Evolutionary conservation across 208 protist species (phyloP).

Genomic region (Leishmania mexicana): DNA sequence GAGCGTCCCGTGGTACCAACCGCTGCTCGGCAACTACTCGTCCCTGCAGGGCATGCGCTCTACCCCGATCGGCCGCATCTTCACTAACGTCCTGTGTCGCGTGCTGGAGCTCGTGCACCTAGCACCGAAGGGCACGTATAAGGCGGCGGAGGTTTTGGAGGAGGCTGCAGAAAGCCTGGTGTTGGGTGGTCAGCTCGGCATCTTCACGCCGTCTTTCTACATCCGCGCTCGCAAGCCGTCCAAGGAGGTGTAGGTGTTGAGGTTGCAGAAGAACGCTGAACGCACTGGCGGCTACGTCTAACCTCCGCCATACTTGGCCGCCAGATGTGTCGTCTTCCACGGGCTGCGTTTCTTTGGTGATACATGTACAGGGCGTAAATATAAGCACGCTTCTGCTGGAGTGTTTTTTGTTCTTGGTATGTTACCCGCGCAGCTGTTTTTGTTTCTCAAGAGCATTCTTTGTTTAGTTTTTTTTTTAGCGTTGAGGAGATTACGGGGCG

Average conservation of each 20-base stretch:
- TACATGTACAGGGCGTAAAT: not conserved
- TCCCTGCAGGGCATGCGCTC: constrained; percentile 73
- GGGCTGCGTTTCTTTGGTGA: not conserved
- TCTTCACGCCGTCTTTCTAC: constrained; percentile 95
- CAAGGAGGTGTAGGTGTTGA: not conserved
- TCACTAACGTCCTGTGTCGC: constrained; percentile 82
- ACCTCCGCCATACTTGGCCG: not conserved
- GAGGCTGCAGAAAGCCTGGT: constrained; percentile 90
- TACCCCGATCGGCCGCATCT: constrained; percentile 82
- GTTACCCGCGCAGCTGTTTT: not conserved
- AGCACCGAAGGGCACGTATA: constrained; percentile 78
- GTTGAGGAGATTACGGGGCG: not conserved
- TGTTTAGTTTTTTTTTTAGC: too few relatives aligned
- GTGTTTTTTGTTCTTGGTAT: not conserved
- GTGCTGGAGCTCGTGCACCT: constrained; percentile 75
- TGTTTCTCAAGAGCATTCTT: not conserved
- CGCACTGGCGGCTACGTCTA: not conserved
- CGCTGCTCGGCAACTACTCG: constrained; percentile 74
- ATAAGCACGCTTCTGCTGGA: not conserved
- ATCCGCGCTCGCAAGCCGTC: constrained; percentile 88
- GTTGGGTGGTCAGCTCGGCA: constrained; percentile 83
- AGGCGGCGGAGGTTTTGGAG: constrained; percentile 89
- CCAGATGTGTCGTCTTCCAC: not conserved
- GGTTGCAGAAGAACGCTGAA: not conserved
- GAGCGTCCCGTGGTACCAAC: constrained; percentile 90